Evolutionary conservation across 2,329 filamentous ascomycete species (phyloP), one percentile per base, ranked within the genome.

Genomic region (Colletotrichum costaricense): DNA sequence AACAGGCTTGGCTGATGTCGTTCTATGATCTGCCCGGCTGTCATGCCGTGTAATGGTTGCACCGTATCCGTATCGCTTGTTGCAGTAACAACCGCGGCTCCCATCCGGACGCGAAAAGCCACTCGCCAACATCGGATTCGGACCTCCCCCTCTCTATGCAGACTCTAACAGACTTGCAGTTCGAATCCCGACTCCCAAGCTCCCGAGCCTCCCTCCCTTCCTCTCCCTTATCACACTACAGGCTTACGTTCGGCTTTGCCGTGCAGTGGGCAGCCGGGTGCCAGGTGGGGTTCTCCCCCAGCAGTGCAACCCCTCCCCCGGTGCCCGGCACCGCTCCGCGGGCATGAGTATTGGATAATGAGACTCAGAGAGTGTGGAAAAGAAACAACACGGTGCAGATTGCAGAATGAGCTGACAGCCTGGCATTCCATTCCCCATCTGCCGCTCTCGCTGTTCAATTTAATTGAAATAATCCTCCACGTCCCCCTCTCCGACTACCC

Each of bases 191-290:
- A 49, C 16, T 22, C 19, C 19, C 42, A 49, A 9, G 19, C 42
- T 49, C 42, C 42, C 42, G 42, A n/a, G 42, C 42, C 22, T 55
- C 42, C 30, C 49, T 35, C 42, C 42, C 42, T 33, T 42, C 30
- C 24, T 49, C 22, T 28, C 24, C 42, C 76, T 77, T 57, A 42
- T 19, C 19, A 19, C 38, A 42, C 3, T 42, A 42, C 38, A 42
- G 38, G 6, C 74, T 78, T 66, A 22, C 58, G 66, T 58, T 69
- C 73, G 62, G 58, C 54, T 63, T 63, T 67, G 73, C 84, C 78
- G 76, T 82, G 78, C 84, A 73, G 80, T 82, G 66, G 78, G 80
- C 78, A 70, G 79, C 72, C 76, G 82, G 75, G 56, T 42, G 38
- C 38, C 38, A 42, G 38, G 38, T 38, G 19, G 52, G 14, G 46